Percentiles rank a stretch among this genome's conserved stretches.
phyloP scores from a whole-genome alignment of 2,329 filamentous ascomycete genomes.

The Herpotrichia juniperi region DNA sequence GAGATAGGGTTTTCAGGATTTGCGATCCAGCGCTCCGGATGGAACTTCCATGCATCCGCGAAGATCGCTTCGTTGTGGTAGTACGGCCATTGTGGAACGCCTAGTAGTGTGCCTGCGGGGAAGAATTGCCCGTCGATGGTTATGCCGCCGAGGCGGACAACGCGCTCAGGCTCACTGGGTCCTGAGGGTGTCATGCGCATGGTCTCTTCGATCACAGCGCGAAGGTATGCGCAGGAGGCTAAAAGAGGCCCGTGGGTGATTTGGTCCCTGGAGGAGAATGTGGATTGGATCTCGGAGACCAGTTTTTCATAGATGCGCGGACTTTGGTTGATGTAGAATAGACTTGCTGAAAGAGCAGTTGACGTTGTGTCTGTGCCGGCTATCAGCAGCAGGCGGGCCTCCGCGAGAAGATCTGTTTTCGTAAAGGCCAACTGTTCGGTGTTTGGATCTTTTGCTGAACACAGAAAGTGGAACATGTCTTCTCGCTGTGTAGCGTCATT shows the following conservation, averaged over 20 bases:
- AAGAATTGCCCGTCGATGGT: neutral
- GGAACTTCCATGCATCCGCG: neutral
- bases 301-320: neutral
- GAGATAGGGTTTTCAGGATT: neutral
- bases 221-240: slow-evolving; percentile 17
- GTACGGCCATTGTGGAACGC: neutral
- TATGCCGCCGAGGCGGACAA: neutral
- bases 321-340: slow-evolving; percentile 13
- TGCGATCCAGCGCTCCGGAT: neutral
- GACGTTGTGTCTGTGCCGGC: slow-evolving; percentile 7
- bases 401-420: neutral
- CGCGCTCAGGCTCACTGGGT: neutral
- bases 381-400: neutral
- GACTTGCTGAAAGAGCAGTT: slow-evolving; percentile 3
- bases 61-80: neutral
- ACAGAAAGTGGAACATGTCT: neutral
- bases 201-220: slow-evolving; percentile 25
- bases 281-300: slow-evolving; percentile 12
- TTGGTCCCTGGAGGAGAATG: slow-evolving; percentile 17
- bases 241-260: slow-evolving; percentile 17
- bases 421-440: neutral
- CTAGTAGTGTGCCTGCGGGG: neutral
- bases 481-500: neutral
- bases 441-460: neutral
- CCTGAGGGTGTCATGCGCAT: slow-evolving; percentile 19